Evolutionary conservation across 2,329 filamentous ascomycete species (phyloP).

Genomic region (Blastomyces percursus): DNA sequence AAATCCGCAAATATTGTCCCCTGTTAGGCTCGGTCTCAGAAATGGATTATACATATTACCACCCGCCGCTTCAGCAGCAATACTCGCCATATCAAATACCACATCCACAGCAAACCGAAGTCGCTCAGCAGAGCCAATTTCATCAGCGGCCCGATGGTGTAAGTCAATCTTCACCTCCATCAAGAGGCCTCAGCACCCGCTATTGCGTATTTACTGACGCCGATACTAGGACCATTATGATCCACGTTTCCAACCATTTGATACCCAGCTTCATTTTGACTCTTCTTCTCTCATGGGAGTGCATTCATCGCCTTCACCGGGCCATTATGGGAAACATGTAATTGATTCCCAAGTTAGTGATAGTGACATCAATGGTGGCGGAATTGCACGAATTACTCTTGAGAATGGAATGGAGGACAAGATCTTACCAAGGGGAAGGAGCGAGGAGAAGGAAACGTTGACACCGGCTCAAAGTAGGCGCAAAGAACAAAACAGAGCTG

Average conservation of each 20-base stretch:
- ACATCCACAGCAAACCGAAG: slow-evolving; percentile 29
- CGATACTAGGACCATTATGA: slow-evolving; percentile 25
- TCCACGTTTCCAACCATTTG: slow-evolving; percentile 28
- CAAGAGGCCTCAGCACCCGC: background rate
- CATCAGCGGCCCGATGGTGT: slow-evolving; percentile 34
- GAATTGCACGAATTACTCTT: background rate
- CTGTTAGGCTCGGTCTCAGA: background rate
- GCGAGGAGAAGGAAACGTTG: slow-evolving; percentile 44
- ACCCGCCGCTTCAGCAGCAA: slow-evolving; percentile 30
- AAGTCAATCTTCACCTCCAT: slow-evolving; percentile 19
- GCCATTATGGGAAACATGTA: slow-evolving; percentile 27
- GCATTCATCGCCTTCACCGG: slow-evolving; percentile 25
- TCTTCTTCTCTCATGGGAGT: slow-evolving; percentile 24
- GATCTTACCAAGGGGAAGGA: slow-evolving; percentile 35
- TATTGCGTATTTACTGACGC: slow-evolving; percentile 13
- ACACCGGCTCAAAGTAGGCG: slow-evolving; percentile 49
- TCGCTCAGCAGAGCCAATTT: slow-evolving; percentile 35
- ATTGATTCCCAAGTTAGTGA: slow-evolving; percentile 22
- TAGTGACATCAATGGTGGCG: slow-evolving; percentile 5
- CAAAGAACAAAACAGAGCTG: slow-evolving; percentile 62
- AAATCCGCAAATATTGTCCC: background rate
- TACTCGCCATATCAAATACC: slow-evolving; percentile 42
- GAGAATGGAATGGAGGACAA: slow-evolving; percentile 11
- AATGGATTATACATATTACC: slow-evolving; percentile 51
- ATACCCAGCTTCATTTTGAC: slow-evolving; percentile 30